Evolutionary conservation across 257 asterid species (phyloP).

Genomic region (Ajuga chamaepitys): DNA sequence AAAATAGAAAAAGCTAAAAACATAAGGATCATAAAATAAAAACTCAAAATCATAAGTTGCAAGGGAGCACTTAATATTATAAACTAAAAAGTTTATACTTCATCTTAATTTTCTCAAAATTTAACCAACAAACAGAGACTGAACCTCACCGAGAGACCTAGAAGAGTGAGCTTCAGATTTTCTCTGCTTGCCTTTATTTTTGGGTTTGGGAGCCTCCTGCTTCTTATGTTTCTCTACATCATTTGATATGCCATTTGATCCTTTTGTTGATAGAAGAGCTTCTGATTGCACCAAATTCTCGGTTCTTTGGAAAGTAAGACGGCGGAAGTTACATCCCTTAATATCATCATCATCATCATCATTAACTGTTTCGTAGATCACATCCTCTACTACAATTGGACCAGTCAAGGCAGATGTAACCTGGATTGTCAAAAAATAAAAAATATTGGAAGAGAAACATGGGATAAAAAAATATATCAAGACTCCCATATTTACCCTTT

Average conservation of each 20-base stretch:
- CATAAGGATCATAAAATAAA: background rate
- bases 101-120: background rate
- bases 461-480: background rate
- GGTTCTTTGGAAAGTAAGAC: conserved; percentile 69
- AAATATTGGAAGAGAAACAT: background rate
- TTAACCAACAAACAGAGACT: conserved; percentile 7
- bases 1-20: background rate
- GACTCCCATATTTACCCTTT: background rate
- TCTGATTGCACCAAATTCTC: conserved; percentile 88
- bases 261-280: conserved; percentile 54
- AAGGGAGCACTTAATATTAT: background rate
- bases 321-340: conserved; percentile 56
- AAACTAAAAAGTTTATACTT: background rate
- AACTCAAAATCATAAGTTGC: background rate
- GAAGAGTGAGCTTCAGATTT: conserved; percentile 23
- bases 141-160: conserved; percentile 27
- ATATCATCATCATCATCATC: conserved; percentile 26
- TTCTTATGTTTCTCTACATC: conserved; percentile 29
- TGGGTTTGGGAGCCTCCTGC: conserved; percentile 28
- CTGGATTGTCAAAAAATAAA: conserved; percentile 30
- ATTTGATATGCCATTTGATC: conserved; percentile 17
- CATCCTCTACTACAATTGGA: conserved; percentile 78
- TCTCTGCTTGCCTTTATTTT: conserved; percentile 42
- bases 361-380: conserved; percentile 52
- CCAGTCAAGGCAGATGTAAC: conserved; percentile 76